phyloP scores from a whole-genome alignment of 2,329 filamentous ascomycete species.

The Sarocladium strictum region DNA sequence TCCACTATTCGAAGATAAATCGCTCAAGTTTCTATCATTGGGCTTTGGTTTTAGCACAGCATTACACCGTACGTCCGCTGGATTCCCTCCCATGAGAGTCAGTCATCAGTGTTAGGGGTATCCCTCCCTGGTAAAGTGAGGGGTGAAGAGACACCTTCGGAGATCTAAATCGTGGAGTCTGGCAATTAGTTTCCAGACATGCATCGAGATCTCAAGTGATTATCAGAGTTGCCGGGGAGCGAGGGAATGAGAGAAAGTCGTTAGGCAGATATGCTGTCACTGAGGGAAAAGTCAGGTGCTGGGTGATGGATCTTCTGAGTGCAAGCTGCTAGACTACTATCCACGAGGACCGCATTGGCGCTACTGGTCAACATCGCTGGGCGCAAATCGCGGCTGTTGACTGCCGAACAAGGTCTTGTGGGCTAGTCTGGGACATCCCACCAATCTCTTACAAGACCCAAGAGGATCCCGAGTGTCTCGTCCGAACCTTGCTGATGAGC shows the following conservation, averaged over 20 bases:
- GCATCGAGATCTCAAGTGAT: neutral
- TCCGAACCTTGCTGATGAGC: too few species aligned
- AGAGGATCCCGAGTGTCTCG: too few species aligned
- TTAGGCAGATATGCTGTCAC: neutral
- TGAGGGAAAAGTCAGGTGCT: neutral
- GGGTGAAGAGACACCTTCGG: neutral
- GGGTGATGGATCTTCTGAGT: too few species aligned
- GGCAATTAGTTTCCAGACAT: neutral
- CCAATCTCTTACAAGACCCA: too few species aligned
- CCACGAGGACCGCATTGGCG: neutral
- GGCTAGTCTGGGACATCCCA: neutral
- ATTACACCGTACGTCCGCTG: neutral
- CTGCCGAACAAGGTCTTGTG: neutral
- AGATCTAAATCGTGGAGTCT: slow-evolving; percentile 6
- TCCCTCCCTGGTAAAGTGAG: neutral
- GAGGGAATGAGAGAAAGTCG: neutral
- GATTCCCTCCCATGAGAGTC: neutral
- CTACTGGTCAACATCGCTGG: neutral
- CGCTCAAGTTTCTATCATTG: neutral
- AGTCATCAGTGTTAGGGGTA: slow-evolving; percentile 2
- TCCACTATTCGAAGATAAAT: neutral
- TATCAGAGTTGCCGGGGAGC: neutral
- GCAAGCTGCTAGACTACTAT: too few species aligned
- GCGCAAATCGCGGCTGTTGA: slow-evolving; percentile 7
- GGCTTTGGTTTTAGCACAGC: neutral